Conservation (phyloP, 139 green algal species). For the Chlorella sp. region DNA sequence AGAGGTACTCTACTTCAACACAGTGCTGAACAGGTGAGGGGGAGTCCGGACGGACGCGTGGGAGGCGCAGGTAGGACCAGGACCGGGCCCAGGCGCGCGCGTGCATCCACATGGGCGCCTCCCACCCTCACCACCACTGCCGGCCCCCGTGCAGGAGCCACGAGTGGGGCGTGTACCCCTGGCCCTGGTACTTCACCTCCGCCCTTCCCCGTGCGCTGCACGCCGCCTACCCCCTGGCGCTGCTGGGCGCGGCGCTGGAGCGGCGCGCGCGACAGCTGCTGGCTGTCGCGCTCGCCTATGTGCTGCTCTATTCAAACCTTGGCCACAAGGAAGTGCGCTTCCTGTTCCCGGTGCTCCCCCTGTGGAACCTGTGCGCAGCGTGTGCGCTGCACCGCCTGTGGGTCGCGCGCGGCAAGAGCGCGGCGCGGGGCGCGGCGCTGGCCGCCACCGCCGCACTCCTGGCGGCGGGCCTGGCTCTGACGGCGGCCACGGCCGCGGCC, state of each 20-base stretch:
- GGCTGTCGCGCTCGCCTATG: slow-evolving; percentile 45
- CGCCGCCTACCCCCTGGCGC: slow-evolving; percentile 45
- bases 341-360: slow-evolving; percentile 77
- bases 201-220: slow-evolving; percentile 65
- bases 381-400: slow-evolving; percentile 37
- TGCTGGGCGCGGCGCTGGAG: slow-evolving; percentile 51
- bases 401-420: slow-evolving; percentile 10
- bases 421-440: not conserved
- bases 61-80: not conserved
- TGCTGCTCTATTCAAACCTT: slow-evolving; percentile 77
- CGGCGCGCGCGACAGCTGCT: slow-evolving; percentile 11
- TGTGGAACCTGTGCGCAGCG: slow-evolving; percentile 76
- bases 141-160: slow-evolving; percentile 51
- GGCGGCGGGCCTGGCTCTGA: not conserved
- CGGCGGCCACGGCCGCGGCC: slow-evolving; percentile 32
- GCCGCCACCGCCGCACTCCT: not conserved
- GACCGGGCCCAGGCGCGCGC: not conserved
- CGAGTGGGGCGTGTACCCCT: slow-evolving; percentile 75
- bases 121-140: not conserved
- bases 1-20: slow-evolving; percentile 89
- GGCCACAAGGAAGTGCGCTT: slow-evolving; percentile 85
- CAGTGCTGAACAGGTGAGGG: slow-evolving; percentile 62
- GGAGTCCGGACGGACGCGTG: not conserved
- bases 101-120: not conserved
- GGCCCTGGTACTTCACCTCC: slow-evolving; percentile 75